Conservation (phyloP, 2,329 filamentous ascomycete genomes). For the Graphiopsis chlorocephala region DNA sequence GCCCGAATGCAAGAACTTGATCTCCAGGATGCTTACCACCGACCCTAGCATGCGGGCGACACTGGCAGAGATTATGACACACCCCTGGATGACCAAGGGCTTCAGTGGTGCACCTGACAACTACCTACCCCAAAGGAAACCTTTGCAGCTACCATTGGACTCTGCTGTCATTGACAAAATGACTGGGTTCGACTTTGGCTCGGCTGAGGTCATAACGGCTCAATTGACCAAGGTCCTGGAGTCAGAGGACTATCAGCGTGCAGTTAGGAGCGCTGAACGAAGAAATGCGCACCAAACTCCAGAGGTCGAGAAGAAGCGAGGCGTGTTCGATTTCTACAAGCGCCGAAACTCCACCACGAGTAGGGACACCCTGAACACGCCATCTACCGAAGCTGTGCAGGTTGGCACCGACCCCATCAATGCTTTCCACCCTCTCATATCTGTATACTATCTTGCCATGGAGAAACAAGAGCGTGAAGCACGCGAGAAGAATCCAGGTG, state of each 20-base stretch:
- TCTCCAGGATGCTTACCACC: constrained; percentile 93
- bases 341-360: constrained; percentile 85
- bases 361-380: constrained; percentile 76
- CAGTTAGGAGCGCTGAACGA: constrained; percentile 67
- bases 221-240: constrained; percentile 85
- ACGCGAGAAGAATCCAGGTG: constrained; percentile 58
- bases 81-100: constrained; percentile 94
- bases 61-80: constrained; percentile 86
- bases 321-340: constrained; percentile 97
- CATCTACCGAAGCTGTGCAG: constrained; percentile 82
- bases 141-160: constrained; percentile 81
- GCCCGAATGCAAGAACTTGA: constrained; percentile 85
- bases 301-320: constrained; percentile 77
- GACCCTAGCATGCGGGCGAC: constrained; percentile 84
- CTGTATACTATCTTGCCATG: constrained; percentile 92
- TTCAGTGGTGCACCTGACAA: constrained; percentile 86
- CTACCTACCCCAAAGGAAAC: constrained; percentile 75
- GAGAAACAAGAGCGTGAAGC: constrained; percentile 87
- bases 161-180: constrained; percentile 82
- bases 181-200: constrained; percentile 97
- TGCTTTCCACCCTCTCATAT: constrained; percentile 86
- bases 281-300: constrained; percentile 61
- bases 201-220: constrained; percentile 74
- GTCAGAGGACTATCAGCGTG: constrained; percentile 89
- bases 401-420: constrained; percentile 85